Evolutionary conservation across 768 basidiomycete genomes (phyloP).

Genomic region (Auriscalpium vulgare): DNA sequence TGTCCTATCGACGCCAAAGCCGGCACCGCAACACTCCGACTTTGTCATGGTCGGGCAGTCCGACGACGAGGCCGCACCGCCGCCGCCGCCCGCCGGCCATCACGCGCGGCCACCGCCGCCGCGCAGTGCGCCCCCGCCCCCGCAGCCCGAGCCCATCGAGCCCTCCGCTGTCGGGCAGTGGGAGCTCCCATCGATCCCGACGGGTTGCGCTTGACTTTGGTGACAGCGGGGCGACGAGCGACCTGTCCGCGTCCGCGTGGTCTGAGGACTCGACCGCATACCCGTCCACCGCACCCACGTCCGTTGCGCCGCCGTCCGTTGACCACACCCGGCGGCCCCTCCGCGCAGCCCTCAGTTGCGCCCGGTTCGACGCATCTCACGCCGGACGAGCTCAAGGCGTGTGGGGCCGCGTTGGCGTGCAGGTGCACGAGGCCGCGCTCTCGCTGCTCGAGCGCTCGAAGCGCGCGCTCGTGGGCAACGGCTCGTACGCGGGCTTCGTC

Average conservation of each 20-base stretch:
- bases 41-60: conserved; percentile 26
- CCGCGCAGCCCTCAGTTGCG: not conserved
- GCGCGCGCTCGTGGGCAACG: conserved; percentile 74
- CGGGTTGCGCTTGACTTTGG: conserved; percentile 47
- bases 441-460: conserved; percentile 68
- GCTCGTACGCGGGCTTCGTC: conserved; percentile 76
- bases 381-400: conserved; percentile 62
- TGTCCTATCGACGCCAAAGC: conserved; percentile 16
- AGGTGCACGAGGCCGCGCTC: conserved; percentile 63
- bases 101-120: conserved; percentile 28
- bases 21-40: conserved; percentile 26
- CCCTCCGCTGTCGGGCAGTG: conserved; percentile 41
- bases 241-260: conserved; percentile 51
- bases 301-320: conserved; percentile 21
- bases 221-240: conserved; percentile 26
- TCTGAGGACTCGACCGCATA: conserved; percentile 46
- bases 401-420: conserved; percentile 69
- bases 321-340: not conserved
- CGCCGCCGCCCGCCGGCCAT: conserved; percentile 32
- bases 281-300: conserved; percentile 18
- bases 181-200: conserved; percentile 59
- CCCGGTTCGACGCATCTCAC: conserved; percentile 26
- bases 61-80: conserved; percentile 25
- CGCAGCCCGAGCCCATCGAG: conserved; percentile 24
- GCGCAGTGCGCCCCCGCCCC: conserved; percentile 29